phyloP scores from a whole-genome alignment of 768 basidiomycete species.

The Symmetrospora coprosmae region DNA sequence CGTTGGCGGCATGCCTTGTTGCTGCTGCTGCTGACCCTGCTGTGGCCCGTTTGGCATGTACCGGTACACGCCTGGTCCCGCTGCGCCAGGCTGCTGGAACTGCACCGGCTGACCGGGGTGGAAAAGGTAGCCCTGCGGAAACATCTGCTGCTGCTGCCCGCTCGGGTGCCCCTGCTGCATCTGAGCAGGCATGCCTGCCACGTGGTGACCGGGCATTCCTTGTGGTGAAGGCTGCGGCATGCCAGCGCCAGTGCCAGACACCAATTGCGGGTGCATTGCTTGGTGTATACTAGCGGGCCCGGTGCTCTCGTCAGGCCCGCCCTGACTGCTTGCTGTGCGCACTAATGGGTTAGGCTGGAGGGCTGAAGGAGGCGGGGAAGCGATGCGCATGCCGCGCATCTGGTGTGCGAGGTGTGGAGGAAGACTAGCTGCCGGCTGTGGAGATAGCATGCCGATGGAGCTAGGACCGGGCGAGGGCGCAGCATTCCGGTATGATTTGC shows the following conservation, averaged over 20 bases:
- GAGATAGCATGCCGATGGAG: not conserved
- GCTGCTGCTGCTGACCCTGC: conserved; percentile 10
- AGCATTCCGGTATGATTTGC: not conserved
- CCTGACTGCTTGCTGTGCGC: not conserved
- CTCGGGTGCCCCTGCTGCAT: not conserved
- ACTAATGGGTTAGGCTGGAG: too few species aligned
- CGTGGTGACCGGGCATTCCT: too few species aligned
- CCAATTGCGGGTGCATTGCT: too few species aligned
- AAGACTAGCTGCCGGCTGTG: not conserved
- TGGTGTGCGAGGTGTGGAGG: not conserved
- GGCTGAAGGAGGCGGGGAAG: not conserved
- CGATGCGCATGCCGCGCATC: not conserved
- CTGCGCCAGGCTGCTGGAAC: not conserved
- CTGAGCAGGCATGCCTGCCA: not conserved
- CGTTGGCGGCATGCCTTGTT: too few species aligned
- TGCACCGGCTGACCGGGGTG: conserved; percentile 2
- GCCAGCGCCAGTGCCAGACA: too few species aligned
- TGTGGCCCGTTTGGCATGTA: too few species aligned
- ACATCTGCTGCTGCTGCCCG: conserved; percentile 14
- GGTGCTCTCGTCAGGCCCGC: too few species aligned
- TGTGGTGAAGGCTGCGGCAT: too few species aligned
- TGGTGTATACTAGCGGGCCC: too few species aligned
- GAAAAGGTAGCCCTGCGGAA: conserved; percentile 10
- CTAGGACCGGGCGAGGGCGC: not conserved
- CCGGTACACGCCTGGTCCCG: not conserved